Base-by-base conservation (phyloP, 768 basidiomycete genomes). In the Tremella mesenterica region DNA sequence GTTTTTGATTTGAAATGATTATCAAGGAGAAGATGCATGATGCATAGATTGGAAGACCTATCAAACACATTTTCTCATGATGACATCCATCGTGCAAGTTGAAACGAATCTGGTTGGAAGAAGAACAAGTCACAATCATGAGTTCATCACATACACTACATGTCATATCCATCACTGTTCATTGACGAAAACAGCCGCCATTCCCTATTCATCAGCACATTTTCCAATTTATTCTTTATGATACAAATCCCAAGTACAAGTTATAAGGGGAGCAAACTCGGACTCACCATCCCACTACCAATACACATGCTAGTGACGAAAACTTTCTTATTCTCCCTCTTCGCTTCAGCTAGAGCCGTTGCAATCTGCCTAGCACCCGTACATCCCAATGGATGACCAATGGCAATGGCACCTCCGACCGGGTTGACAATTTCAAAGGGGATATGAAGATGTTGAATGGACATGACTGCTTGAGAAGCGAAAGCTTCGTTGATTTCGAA, bases 351-450 rank as follows among this genome's bases (percentile, higher is more conserved):
- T 7, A 93, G 79, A n/a, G 85, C 90, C 2, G 90, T 91, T 1
- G 87, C 85, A 21, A 89, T 82, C 73, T 91, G 89, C 26, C 90
- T 83, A 23, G 84, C 77, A 29, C 90, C 90, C 60, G 90, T 89
- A 84, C 61, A 44, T 18, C 74, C 74, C 14, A 72, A 53, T 1
- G 69, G 69, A 54, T 72, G 70, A 48, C 67, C 65, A 49, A 67
- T 53, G 45, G 88, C 85, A 56, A 92, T 90, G 0, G 88, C 83
- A 9, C 89, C 87, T 16, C 89, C 89, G 61, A 85, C 88, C 54
- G 44, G 64, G 67, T 95, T 95, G 63, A 91, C 84, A 72, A 84
- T 90, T 21, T 63, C 65, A 48, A 65, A 70, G 31, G 61, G 81
- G 41, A 93, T 78, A 25, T 78, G 76, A 23, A 92, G 79, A 64